Evolutionary conservation across 2,329 filamentous ascomycete genomes (phyloP).

Genomic region (Stemphylium vesicarium): DNA sequence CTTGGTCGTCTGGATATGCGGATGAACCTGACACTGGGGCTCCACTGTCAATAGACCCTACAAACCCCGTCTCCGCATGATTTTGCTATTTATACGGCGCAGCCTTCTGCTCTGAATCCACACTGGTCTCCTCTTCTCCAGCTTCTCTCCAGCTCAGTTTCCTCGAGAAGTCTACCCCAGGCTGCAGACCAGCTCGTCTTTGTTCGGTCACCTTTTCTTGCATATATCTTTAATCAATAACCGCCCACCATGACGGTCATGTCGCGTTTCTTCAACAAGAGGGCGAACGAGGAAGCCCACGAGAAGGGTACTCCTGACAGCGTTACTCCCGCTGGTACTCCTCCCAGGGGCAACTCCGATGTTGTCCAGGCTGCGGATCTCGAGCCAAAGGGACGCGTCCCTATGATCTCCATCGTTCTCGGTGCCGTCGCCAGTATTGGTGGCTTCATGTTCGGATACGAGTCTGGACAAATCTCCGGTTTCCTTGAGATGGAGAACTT

Average conservation of each 20-base stretch:
- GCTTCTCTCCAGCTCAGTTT: conserved; percentile 22
- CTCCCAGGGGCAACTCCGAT: conserved; percentile 31
- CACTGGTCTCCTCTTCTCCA: conserved; percentile 26
- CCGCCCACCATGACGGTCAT: conserved; percentile 10
- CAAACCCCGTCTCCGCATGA: conserved; percentile 23
- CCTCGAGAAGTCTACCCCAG: conserved; percentile 9
- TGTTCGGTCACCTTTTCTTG: conserved; percentile 3
- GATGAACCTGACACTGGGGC: conserved; percentile 27
- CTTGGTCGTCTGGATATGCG: conserved; percentile 18
- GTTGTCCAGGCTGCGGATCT: conserved; percentile 11
- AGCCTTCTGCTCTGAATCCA: conserved; percentile 26
- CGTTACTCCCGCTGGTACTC: conserved; percentile 33
- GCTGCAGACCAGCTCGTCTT: conserved; percentile 6
- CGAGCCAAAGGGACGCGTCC: conserved; percentile 32
- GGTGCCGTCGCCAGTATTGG: conserved; percentile 44
- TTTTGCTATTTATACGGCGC: conserved; percentile 26
- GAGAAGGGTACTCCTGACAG: conserved; percentile 37
- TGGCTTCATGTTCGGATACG: conserved; percentile 44
- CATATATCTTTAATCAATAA: conserved; percentile 4
- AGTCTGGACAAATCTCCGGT: conserved; percentile 26
- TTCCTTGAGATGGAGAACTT: conserved; percentile 47
- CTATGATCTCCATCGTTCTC: conserved; percentile 37
- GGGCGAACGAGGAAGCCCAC: conserved; percentile 17
- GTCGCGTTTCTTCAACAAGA: conserved; percentile 35
- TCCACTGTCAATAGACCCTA: conserved; percentile 28